A percentile compares a stretch with the other conserved stretches of the same genome.
Evolutionary conservation across 805 yeast species (phyloP).

Genomic region (Cyberlindnera japonica): DNA sequence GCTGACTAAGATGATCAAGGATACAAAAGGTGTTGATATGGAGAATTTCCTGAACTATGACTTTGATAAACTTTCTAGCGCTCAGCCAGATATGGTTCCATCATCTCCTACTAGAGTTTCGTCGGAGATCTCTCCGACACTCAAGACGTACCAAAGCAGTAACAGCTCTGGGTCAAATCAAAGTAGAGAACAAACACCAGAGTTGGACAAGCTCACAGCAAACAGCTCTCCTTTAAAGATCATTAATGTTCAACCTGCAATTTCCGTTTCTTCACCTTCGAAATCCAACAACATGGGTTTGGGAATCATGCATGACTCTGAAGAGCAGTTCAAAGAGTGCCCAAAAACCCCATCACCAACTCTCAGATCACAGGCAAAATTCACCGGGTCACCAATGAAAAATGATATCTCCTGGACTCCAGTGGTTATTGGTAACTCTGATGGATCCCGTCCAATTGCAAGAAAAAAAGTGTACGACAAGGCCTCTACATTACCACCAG

Average conservation of each 20-base stretch:
- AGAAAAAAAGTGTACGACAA: constrained; percentile 28
- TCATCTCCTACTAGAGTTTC: constrained; percentile 14
- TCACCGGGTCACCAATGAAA: constrained; percentile 19
- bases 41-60: constrained; percentile 18
- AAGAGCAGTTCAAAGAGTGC: constrained; percentile 32
- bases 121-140: constrained; percentile 9
- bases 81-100: constrained; percentile 4
- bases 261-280: constrained; percentile 9
- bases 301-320: constrained; percentile 20
- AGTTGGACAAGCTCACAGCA: background rate
- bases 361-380: constrained; percentile 33
- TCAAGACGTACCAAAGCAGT: constrained; percentile 11
- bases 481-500: constrained; percentile 75
- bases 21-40: constrained; percentile 23
- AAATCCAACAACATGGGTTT: constrained; percentile 16
- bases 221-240: constrained; percentile 8
- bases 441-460: constrained; percentile 3
- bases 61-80: constrained; percentile 13
- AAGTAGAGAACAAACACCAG: constrained; percentile 16
- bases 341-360: constrained; percentile 45
- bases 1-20: constrained; percentile 22
- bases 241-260: background rate
- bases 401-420: constrained; percentile 25
- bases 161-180: constrained; percentile 5
- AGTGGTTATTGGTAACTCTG: constrained; percentile 18